Evolutionary conservation across 768 basidiomycete genomes (phyloP).

Genomic region (Heimioporus sp.): DNA sequence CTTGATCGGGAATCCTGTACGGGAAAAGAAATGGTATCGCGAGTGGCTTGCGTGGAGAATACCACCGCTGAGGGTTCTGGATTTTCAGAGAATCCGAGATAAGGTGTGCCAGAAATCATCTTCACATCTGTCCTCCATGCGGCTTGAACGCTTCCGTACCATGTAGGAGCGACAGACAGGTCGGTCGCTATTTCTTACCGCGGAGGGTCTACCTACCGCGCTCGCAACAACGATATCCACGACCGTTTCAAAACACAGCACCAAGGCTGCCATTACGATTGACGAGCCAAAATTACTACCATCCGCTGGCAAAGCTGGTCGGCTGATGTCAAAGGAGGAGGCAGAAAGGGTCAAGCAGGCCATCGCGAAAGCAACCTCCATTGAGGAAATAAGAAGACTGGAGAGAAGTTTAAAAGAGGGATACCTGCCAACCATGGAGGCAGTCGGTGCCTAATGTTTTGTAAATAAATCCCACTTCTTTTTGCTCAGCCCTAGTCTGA

Average conservation of each 20-base stretch:
- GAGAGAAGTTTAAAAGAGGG: constrained; percentile 84
- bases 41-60: constrained; percentile 93
- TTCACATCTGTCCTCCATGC: constrained; percentile 16
- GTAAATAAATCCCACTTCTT: constrained; percentile 33
- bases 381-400: constrained; percentile 83
- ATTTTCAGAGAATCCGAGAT: constrained; percentile 93
- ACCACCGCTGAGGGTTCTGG: constrained; percentile 84
- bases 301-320: constrained; percentile 66
- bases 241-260: constrained; percentile 63
- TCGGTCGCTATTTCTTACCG: constrained; percentile 75
- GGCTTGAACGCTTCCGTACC: constrained; percentile 27
- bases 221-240: constrained; percentile 77
- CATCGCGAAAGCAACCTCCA: constrained; percentile 86
- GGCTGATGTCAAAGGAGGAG: constrained; percentile 90
- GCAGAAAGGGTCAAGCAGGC: constrained; percentile 84
- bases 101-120: constrained; percentile 65
- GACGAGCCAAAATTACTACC: constrained; percentile 74
- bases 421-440: constrained; percentile 75
- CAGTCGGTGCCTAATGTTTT: constrained; percentile 65
- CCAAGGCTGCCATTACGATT: constrained; percentile 61
- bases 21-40: constrained; percentile 93
- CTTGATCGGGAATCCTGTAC: constrained; percentile 79
- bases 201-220: constrained; percentile 72
- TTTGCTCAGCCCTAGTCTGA: constrained; percentile 17
- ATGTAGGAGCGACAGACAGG: constrained; percentile 76